Evolutionary conservation across 305 asterid genomes (phyloP), one percentile per base, ranked within the genome.

Genomic region (Stenogyne calaminthoides): DNA sequence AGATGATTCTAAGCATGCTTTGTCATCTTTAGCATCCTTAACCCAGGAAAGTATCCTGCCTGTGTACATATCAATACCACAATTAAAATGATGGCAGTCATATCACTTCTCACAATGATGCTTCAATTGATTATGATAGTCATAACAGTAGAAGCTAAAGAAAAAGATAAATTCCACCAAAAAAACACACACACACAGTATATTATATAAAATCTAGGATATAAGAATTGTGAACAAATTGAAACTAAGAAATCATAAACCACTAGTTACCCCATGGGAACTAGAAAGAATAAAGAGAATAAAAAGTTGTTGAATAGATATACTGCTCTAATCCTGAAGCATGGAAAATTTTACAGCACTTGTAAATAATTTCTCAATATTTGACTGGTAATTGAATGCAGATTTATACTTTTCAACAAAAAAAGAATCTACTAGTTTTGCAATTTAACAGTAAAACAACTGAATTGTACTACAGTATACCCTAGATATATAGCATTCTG

Each of bases 31-130:
- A 19, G 32, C 79, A 75, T 85, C 85, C 80, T 80, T 79, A 58
- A 72, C 76, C 77, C 86, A 81, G 39, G 96, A 83, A 70, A 94
- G 97, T 61, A 94, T 91, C 81, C 98, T 85, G 69, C 97, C 97
- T 93, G 72, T 78, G 78, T 66, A 74, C 16, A 68, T 36, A 22
- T 36, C 67, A 57, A 47, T 12, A n/a, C 57, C 20, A 61, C 20
- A 69, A 69, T 68, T 63, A 71, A 61, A 67, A 58, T 15, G 59
- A 51, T 20, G 39, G 55, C 55, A 54, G 15, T 52, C 68, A 55
- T 18, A 69, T 60, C 71, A 42, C 20, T 44, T 71, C 20, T 18
- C 60, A 54, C 6, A 8, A 51, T 56, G 58, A 56, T 52, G 7
- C 62, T 32, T 22, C 12, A 64, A 40, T 36, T 19, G 44, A 61